Percentiles rank a stretch among this genome's conserved stretches.
Evolutionary conservation across 2,329 filamentous ascomycete genomes (phyloP).

Genomic region (Cercospora berteroae): DNA sequence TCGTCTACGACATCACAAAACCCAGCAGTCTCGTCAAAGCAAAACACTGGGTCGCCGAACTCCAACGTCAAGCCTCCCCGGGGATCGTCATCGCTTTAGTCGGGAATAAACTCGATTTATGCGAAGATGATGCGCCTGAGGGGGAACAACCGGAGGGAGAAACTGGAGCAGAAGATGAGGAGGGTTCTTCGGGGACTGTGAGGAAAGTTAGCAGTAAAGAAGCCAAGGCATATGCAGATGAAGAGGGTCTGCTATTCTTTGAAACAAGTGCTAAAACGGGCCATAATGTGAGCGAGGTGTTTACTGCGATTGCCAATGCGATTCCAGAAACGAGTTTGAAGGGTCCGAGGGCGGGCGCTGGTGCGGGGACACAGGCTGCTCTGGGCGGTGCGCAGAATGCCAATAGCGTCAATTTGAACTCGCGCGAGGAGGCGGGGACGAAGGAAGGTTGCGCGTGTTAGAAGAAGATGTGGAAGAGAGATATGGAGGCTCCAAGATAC

Average conservation of each 20-base stretch:
- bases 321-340: constrained; percentile 97
- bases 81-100: constrained; percentile 97
- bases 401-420: constrained; percentile 76
- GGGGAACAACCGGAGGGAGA: constrained; percentile 44
- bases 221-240: constrained; percentile 88
- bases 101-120: constrained; percentile 91
- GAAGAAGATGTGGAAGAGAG: not conserved
- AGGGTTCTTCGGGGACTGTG: constrained; percentile 57
- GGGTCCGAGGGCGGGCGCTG: constrained; percentile 68
- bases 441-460: constrained; percentile 93
- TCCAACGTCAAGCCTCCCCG: constrained; percentile 91
- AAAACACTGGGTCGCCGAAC: constrained; percentile 97
- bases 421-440: constrained; percentile 65
- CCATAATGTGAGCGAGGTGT: constrained; percentile 90
- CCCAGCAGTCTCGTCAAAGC: constrained; percentile 93
- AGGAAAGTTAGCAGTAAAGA: constrained; percentile 88
- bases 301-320: constrained; percentile 95
- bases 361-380: constrained; percentile 57
- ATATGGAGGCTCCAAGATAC: not conserved
- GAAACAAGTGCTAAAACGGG: constrained; percentile 98
- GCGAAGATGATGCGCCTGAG: constrained; percentile 51
- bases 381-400: constrained; percentile 53
- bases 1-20: constrained; percentile 98
- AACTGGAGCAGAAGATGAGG: constrained; percentile 42
- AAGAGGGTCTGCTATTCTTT: constrained; percentile 92